A percentile compares a stretch with the other conserved stretches of the same genome.
phyloP scores from a whole-genome alignment of 371 early-diverging fungal genomes.

The Nosema bombycis region DNA sequence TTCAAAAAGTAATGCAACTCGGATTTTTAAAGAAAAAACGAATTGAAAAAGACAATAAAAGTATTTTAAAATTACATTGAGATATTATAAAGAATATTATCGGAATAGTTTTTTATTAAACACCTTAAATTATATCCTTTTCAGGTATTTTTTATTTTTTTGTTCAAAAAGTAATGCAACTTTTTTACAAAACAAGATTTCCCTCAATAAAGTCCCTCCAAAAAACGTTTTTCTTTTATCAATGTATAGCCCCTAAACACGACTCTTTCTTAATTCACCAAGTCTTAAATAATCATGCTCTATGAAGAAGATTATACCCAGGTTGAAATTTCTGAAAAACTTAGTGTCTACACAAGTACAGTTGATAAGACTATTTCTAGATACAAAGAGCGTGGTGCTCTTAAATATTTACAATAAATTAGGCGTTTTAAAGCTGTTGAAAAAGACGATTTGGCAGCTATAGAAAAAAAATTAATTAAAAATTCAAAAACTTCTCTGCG shows the following conservation, averaged over 20 bases:
- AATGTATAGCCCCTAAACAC: not conserved
- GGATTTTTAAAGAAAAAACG: too few relatives aligned
- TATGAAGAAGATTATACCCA: not conserved
- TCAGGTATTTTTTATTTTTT: too few relatives aligned
- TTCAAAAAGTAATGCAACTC: too few relatives aligned
- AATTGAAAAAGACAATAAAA: too few relatives aligned
- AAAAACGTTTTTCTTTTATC: not conserved
- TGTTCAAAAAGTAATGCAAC: not conserved
- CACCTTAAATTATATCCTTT: too few relatives aligned
- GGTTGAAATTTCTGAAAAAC: not conserved
- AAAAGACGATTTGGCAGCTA: not conserved
- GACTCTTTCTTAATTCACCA: not conserved
- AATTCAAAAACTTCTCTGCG: not conserved
- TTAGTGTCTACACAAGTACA: not conserved
- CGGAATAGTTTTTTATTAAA: too few relatives aligned
- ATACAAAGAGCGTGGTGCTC: not conserved
- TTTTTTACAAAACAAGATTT: not conserved
- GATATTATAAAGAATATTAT: too few relatives aligned
- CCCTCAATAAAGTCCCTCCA: not conserved
- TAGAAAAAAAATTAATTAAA: not conserved
- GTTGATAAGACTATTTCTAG: not conserved
- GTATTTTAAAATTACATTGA: too few relatives aligned
- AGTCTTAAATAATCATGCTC: not conserved
- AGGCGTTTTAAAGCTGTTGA: not conserved
- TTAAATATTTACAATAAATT: not conserved